Base-by-base conservation (phyloP, 177 flowering plant species). In the Vitis hybrid region DNA sequence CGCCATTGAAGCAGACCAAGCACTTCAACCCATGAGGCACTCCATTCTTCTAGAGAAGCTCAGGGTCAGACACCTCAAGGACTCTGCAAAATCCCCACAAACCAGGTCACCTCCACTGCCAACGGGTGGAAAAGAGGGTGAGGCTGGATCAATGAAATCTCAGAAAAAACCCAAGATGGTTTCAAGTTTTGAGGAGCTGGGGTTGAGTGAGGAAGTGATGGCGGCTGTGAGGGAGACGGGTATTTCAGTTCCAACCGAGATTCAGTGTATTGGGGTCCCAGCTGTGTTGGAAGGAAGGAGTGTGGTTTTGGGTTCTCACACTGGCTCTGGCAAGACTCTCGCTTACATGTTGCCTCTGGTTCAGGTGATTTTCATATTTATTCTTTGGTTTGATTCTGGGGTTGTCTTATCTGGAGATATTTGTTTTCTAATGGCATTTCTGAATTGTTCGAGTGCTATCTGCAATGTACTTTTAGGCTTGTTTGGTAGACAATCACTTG, bases 221-320 rank as follows among this genome's bases (percentile, higher is more conserved):
- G 88, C 83, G 52, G 91, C 94, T 78, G 76, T 93, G 48, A 78
- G 65, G 16, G 99, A 93, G 81, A 71, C 89, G 79, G 90, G 89
- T 11, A 93, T 95, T 76, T 81, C 88, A 9, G 90, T 77, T 65
- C 99, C 99, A 3, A 95, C 98, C 16, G 99, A 95, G 83, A 93
- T 95, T 77, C 98, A 93, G 83, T 75, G 89, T 65, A 67, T 91
- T 70, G 99, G 98, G 61, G 79, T 93, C 10, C 98, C 98, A 49
- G 87, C 88, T 62, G 89, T 93, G 62, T 78, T 93, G 60, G 84
- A 89, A 15, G 88, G 91, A 70, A 87, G 81, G 72, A 90, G 92
- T 84, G 97, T 95, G 67, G 96, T 95, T 2, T 81, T 95, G 89
- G 99, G 98, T 48, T 95, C 97, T 61, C 98, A 95, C 74, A 93